Evolutionary conservation across 2,329 filamentous ascomycete species (phyloP).

Genomic region (Talaromyces pinophilus): DNA sequence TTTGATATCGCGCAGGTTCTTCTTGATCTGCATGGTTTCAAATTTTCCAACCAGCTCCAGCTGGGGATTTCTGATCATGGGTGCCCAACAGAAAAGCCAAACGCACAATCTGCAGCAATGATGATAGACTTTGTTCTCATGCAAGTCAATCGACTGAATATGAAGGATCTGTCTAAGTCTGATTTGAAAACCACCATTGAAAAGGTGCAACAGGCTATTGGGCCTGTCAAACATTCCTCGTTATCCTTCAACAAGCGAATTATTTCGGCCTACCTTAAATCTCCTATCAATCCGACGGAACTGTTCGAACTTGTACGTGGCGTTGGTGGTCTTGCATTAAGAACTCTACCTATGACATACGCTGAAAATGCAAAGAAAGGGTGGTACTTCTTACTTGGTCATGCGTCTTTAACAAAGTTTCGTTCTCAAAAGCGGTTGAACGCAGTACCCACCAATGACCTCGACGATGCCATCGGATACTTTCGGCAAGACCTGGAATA

Average conservation of each 20-base stretch:
- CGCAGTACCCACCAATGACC: slow-evolving; percentile 76
- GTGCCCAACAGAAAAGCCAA: slow-evolving; percentile 74
- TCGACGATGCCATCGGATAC: slow-evolving; percentile 78
- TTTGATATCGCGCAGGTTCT: slow-evolving; percentile 83
- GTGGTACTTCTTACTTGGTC: slow-evolving; percentile 90
- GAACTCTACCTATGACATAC: slow-evolving; percentile 69
- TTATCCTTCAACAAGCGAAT: slow-evolving; percentile 86
- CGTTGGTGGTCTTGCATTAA: slow-evolving; percentile 70
- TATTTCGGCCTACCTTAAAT: slow-evolving; percentile 77
- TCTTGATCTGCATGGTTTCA: slow-evolving; percentile 79
- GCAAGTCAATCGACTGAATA: slow-evolving; percentile 77
- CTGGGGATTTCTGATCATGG: slow-evolving; percentile 75
- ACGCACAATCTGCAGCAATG: slow-evolving; percentile 75
- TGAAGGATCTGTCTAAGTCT: slow-evolving; percentile 89
- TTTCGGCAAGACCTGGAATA: slow-evolving; percentile 81
- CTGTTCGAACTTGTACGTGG: slow-evolving; percentile 81
- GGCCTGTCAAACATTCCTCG: slow-evolving; percentile 71
- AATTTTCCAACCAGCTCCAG: slow-evolving; percentile 68
- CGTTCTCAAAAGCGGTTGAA: slow-evolving; percentile 73
- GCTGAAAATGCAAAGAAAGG: slow-evolving; percentile 72
- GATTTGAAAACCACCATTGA: slow-evolving; percentile 89
- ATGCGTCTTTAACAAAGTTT: slow-evolving; percentile 87
- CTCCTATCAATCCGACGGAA: slow-evolving; percentile 76
- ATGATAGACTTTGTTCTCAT: slow-evolving; percentile 81
- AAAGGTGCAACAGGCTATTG: slow-evolving; percentile 85